Evolutionary conservation across 352 stramenopile species (phyloP), one percentile per base, ranked within the genome.

Genomic region (Pythium brachiatum): DNA sequence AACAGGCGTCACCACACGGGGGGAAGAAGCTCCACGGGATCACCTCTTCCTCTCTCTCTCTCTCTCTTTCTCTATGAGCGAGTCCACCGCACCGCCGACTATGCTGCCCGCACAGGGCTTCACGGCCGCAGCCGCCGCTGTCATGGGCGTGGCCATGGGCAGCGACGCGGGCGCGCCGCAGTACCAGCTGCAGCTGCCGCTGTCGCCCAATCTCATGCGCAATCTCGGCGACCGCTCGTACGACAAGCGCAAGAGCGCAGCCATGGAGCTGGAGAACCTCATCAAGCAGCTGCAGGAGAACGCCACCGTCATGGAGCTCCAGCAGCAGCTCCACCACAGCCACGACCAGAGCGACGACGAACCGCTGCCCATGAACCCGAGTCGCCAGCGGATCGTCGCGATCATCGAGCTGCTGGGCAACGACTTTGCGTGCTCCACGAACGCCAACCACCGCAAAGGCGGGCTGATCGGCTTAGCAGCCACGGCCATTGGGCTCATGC

Each of bases 201-300:
- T 95, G 52, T 85, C 84, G 11, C 82, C 82, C 12, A 90, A 76
- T 31, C 74, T 94, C 26, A 80, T 93, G 86, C 81, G 85, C 43
- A 96, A 95, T 53, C 83, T 99, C 27, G 96, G 97, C 31, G 98
- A 99, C 74, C 85, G 97, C 18, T 98, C 94, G 15, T 99, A 99
- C 75, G 98, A 99, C 68, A 99, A 99, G 79, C 92, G 98, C 56
- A 99, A 99, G 78, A 97, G 97, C 69, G 97, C 97, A 1, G 97
- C 97, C 8, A 88, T 99, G 57, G 98, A 99, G 78, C 95, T 99
- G 29, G 97, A 99, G 83, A 97, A 97, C 63, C 79, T 99, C 21
- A 97, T 99, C 59, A 99, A 99, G 75, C 90, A 94, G 41, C 79
- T 99, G 18, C 92, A 97, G 66, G 95, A 99, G 65, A 97, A 92